Evolutionary conservation across 306 rosid species (phyloP), one percentile per base, ranked within the genome.

Genomic region (Vigna radiata): DNA sequence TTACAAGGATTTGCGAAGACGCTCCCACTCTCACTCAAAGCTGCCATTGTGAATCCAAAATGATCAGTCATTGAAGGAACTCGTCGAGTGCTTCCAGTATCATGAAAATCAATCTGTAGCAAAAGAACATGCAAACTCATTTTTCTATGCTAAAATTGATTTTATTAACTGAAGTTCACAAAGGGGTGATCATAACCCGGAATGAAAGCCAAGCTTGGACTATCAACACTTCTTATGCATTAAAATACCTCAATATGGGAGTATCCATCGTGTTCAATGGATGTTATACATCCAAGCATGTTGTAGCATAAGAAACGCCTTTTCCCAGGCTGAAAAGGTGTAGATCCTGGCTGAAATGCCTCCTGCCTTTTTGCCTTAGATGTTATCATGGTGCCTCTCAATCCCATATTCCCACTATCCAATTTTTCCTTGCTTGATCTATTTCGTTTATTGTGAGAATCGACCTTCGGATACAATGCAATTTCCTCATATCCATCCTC

Each of bases 31-130:
- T 91, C 99, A 87, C 87, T 91, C 58, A 95, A 79, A 6, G 98
- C 90, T 47, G 99, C 99, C 96, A 95, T 89, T 60, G 99, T 89
- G 78, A 92, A 95, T 84, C 97, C 99, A 86, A 95, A 95, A 87
- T 95, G 96, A 74, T 95, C 97, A 3, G 89, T 95, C 99, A 95
- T 92, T 61, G 98, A 89, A 31, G 99, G 99, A 87, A 92, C 91
- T 84, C 99, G 87, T 6, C 96, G 96, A 75, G 90, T 83, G 33
- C 93, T 85, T 59, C 98, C 88, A 73, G 99, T 92, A 80, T 94
- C 97, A 83, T 94, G 98, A 87, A 92, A 94, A 85, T 94, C 97
- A 61, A 90, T 92, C 98, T 94, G 91, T 21, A 79, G 77, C 78
- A 73, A 77, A 29, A 72, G 21, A 73, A 69, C 31, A 79, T 31